Evolutionary conservation across 345 rosid genomes (phyloP), one percentile per base, ranked within the genome.

Genomic region (Mangifera indica): DNA sequence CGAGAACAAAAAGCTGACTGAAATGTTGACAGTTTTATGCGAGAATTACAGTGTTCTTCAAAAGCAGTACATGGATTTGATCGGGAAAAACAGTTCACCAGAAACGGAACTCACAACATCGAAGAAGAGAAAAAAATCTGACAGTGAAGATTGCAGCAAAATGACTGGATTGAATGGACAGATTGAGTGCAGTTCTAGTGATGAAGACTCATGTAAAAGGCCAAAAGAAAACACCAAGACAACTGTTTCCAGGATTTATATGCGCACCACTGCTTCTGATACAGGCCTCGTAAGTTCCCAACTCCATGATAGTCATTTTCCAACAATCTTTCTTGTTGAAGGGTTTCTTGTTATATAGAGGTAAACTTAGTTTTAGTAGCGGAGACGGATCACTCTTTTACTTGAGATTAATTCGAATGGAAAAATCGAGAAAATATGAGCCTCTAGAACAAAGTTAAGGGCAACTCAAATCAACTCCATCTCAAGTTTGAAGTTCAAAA

Each of bases 1-100:
- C 7, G 93, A 87, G 75, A 89, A 89, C 84, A 81, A 80, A 85
- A 84, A 78, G 77, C 80, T 89, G 49, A 82, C 74, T 5, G 85
- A 85, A 37, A 82, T 76, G 81, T 57, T 89, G 13, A 46, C 73
- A 0, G 57, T 53, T 58, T 60, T 87, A 22, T 77, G 59, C 6
- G 83, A 84, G 62, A 76, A 73, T 12, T 84, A 84, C 77, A 56
- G 66, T 45, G 56, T 72, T 44, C 60, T 89, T 56, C 78, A 64
- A 7, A 69, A 68, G 54, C 77, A 83, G 22, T 69, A 84, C 53
- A 75, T 67, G 73, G 86, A 79, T 74, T 59, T 85, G 84, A 69
- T 67, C 63, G 81, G 44, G 78, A 74, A 62, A 65, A 73, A 59
- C 29, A 3, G 14, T 8, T 45, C 49, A 45, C 14, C 63, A 14